A percentile compares a stretch with the other conserved stretches of the same genome.
These are phyloP conservation scores for Scedosporium aurantiacum DNA, from an alignment of 2,329 filamentous ascomycete species.

Conservation along the genomic window DNA sequence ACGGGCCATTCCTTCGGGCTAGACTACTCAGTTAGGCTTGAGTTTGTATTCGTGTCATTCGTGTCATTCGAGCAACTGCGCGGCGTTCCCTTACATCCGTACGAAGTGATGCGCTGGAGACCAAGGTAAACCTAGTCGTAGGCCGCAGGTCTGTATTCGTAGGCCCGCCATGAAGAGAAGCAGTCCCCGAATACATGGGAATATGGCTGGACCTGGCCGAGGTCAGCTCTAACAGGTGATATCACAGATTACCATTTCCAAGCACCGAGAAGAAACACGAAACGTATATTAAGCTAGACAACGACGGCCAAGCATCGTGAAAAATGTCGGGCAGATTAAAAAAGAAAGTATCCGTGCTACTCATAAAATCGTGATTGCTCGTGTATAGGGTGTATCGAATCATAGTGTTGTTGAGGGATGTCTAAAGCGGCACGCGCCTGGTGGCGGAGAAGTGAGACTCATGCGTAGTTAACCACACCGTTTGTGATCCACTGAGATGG, in stretches of 20 bases:
- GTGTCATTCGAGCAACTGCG: too few species aligned
- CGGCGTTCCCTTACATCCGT: too few species aligned
- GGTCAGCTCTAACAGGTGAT: neutral
- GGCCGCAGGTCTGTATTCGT: too few species aligned
- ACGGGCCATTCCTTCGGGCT: too few species aligned
- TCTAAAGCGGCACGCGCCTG: neutral
- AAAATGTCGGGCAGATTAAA: neutral
- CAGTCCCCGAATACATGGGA: too few species aligned
- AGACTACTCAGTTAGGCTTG: too few species aligned
- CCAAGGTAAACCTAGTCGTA: too few species aligned
- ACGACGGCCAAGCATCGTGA: neutral
- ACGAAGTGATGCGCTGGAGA: too few species aligned
- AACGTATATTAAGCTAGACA: neutral
- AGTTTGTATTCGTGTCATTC: too few species aligned
- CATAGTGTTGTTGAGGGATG: neutral
- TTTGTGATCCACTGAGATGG: conserved; percentile 51
- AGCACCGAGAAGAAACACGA: neutral
- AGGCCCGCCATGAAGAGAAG: too few species aligned
- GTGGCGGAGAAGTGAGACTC: neutral
- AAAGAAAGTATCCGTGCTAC: neutral
- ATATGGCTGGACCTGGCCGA: neutral
- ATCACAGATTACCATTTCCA: neutral
- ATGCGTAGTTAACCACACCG: conserved; percentile 35
- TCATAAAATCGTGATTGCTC: neutral
- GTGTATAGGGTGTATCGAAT: neutral